Evolutionary conservation across 1,139 yeast species (phyloP).

Genomic region (Yamadazyma dushanensis): DNA sequence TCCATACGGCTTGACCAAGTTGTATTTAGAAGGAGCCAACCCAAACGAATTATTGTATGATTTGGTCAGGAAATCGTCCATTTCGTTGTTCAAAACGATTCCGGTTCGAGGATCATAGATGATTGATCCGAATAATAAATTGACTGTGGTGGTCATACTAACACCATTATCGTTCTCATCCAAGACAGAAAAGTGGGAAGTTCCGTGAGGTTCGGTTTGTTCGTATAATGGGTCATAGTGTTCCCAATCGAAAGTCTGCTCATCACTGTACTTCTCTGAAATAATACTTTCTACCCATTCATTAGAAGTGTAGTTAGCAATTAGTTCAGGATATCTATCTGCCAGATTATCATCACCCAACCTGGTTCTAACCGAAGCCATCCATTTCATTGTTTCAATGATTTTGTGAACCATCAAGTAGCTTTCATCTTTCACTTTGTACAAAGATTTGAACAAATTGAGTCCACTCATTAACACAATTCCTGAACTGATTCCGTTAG

Average conservation of each 20-base stretch:
- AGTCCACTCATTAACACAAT: constrained; percentile 78
- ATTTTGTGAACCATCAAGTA: constrained; percentile 62
- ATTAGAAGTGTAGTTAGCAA: constrained; percentile 27
- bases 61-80: constrained; percentile 94
- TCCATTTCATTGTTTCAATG: constrained; percentile 91
- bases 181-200: constrained; percentile 79
- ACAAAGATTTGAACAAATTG: constrained; percentile 50
- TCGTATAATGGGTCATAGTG: constrained; percentile 80
- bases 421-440: constrained; percentile 22
- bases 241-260: constrained; percentile 63
- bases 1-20: constrained; percentile 70
- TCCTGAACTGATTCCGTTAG: constrained; percentile 84
- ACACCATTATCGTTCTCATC: constrained; percentile 76
- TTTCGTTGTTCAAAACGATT: constrained; percentile 79
- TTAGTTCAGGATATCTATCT: constrained; percentile 23
- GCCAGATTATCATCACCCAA: constrained; percentile 59
- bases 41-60: constrained; percentile 71
- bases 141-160: constrained; percentile 87
- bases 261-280: constrained; percentile 41
- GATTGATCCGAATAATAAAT: constrained; percentile 76
- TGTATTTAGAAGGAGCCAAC: constrained; percentile 75
- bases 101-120: constrained; percentile 85
- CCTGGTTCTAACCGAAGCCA: constrained; percentile 79
- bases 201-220: constrained; percentile 77
- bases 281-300: constrained; percentile 60